Evolutionary conservation across 2,329 filamentous ascomycete genomes (phyloP), one percentile per base, ranked within the genome.

Genomic region (Chaetomiaceae sp.): DNA sequence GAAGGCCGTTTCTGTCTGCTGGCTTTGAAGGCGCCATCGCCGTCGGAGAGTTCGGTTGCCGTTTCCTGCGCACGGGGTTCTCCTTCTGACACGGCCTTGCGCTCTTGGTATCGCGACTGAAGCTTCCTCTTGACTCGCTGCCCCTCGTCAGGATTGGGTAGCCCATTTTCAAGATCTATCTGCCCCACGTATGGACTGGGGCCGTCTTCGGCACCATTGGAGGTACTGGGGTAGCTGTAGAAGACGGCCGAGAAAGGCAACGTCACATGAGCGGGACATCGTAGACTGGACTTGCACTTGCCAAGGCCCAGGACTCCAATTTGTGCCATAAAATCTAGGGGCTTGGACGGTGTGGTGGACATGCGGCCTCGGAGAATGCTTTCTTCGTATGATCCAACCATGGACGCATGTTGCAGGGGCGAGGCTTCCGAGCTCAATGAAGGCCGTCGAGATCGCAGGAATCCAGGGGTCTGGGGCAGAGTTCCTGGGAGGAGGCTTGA

Each of bases 381-480:
- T 67, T 98, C 93, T 66, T 98, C 93, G 57, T 96, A 98, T 2
- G 91, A 96, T 2, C 93, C 93, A 2, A 97, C 91, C 86, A 98
- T 94, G 3, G 90, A 90, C 8, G 91, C 90, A 65, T 94, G 88
- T 47, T 91, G 86, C 22, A 93, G 70, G 4, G 88, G 84, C 3
- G 88, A 88, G 3, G 74, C 69, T 37, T 95, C 90, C 0, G 84
- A 81, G 14, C 79, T 76, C 37, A 87, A 71, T 0, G 90, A 96
- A 0, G 84, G 82, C 8, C 78, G 71, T 35, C 88, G 75, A 3
- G 79, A 71, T 3, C 75, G 72, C 8, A 76, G 59, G 36, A 74
- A 65, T 1, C 68, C 66, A 1, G 76, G 72, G 5, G 73, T 73
- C 41, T 77, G 73, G 14, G 78, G 71, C 18, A 72, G 71, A 24